These are phyloP conservation scores for Cyberlindnera amylophila DNA, from an alignment of 805 yeast genomes.

Conservation along the genomic window DNA sequence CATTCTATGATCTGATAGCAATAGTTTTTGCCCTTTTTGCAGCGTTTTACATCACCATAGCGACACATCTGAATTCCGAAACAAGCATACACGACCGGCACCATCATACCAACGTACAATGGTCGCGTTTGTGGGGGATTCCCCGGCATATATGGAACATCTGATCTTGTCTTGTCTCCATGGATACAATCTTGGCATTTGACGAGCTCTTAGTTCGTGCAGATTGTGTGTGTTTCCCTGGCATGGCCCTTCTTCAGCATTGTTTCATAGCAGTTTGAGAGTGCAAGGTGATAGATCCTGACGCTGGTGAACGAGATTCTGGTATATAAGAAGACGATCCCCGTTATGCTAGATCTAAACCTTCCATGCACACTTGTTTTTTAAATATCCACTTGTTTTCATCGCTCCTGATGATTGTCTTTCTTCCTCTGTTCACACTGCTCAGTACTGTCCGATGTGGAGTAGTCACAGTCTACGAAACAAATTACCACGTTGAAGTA, in stretches of 20 bases:
- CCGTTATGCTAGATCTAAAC: too few relatives aligned
- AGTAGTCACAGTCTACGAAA: conserved; percentile 7
- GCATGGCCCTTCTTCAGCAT: not conserved
- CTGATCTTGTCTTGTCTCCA: too few relatives aligned
- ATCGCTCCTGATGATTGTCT: not conserved
- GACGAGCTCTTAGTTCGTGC: not conserved
- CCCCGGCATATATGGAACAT: too few relatives aligned
- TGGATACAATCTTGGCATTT: too few relatives aligned
- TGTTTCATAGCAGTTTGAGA: conserved; percentile 5
- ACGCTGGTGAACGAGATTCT: not conserved
- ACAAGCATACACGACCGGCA: too few relatives aligned
- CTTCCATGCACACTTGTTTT: too few relatives aligned
- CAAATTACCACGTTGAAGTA: conserved; percentile 4
- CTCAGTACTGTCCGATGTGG: not conserved
- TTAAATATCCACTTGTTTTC: not conserved
- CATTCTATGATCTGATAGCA: too few relatives aligned
- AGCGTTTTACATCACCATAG: too few relatives aligned
- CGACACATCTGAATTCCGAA: too few relatives aligned
- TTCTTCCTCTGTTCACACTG: not conserved
- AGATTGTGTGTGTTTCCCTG: not conserved
- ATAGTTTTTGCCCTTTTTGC: too few relatives aligned
- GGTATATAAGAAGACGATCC: not conserved
- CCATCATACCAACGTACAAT: too few relatives aligned
- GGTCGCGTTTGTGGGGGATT: too few relatives aligned
- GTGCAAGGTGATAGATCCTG: not conserved